Evolutionary conservation across 129 eudicot species (phyloP), one percentile per base, ranked within the genome.

Genomic region (Artemisia tridentata): DNA sequence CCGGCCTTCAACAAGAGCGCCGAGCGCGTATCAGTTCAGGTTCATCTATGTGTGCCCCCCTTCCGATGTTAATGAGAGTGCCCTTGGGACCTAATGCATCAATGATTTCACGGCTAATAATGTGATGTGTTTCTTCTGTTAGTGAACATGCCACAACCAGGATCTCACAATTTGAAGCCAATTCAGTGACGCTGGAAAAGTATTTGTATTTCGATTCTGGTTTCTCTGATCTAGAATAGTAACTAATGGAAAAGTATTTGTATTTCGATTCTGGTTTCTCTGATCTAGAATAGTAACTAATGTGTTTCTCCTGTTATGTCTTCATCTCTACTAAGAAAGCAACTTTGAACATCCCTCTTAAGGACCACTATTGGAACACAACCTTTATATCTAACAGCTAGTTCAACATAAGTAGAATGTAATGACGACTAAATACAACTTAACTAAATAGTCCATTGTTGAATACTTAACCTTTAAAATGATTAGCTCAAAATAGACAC

Each of bases 11-110:
- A 75, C 78, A 52, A 92, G n/a, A n/a, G n/a, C n/a, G n/a, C n/a
- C n/a, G 81, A n/a, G 98, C 98, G 47, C 88, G 68, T 10, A 92
- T 83, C 49, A 92, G 72, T 70, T 92, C 98, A 9, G 71, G 78
- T 76, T 92, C 89, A 71, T 88, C 95, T 14, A 92, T 71, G 63
- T 84, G 98, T 13, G 87, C 75, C 4, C 98, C 98, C 68, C 98
- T 68, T 38, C 91, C 96, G 14, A 86, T 86, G 86, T 92, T 92
- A 61, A 92, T 81, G 23, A 92, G 65, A 56, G 77, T 56, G 8
- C 96, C 96, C 25, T 84, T 80, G 10, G 89, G 87, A 50, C 96
- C 96, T 57, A 88, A 69, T 10, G 96, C 95, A 50, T 92, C 67
- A 1, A 92, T 69, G 38, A 88, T 95, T 34, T 82, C 82, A 34